A percentile compares a stretch with the other conserved stretches of the same genome.
phyloP scores from a whole-genome alignment of 441 rosid species.

The Jatropha multifida region DNA sequence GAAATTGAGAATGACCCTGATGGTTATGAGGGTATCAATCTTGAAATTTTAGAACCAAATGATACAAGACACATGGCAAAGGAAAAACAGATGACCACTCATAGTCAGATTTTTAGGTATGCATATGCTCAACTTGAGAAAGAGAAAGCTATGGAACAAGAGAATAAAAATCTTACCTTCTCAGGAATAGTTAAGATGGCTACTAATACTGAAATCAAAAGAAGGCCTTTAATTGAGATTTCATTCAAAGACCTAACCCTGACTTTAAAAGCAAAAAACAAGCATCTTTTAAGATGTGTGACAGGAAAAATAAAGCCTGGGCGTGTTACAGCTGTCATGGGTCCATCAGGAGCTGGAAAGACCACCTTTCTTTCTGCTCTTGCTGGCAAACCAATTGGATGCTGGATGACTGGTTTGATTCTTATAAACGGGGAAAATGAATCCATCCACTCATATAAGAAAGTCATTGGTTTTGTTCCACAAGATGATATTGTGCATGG shows the following conservation, averaged over 20 bases:
- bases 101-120: constrained; percentile 68
- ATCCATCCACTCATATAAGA: constrained; percentile 76
- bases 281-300: constrained; percentile 71
- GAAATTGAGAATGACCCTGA: constrained; percentile 38
- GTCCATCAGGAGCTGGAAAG: constrained; percentile 96
- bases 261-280: constrained; percentile 63
- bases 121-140: constrained; percentile 74
- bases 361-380: constrained; percentile 87
- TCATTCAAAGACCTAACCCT: constrained; percentile 73
- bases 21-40: constrained; percentile 37
- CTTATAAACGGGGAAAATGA: constrained; percentile 69
- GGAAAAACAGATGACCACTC: constrained; percentile 46
- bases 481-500: constrained; percentile 98
- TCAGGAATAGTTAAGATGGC: constrained; percentile 75
- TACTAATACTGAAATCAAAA: constrained; percentile 46
- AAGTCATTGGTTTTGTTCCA: constrained; percentile 90
- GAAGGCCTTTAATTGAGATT: constrained; percentile 69
- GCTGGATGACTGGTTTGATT: constrained; percentile 60
- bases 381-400: constrained; percentile 74
- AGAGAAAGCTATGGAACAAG: constrained; percentile 70
- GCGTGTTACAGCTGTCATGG: constrained; percentile 86
- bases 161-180: constrained; percentile 62
- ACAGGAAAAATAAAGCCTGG: constrained; percentile 82
- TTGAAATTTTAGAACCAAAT: constrained; percentile 39
- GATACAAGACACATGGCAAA: constrained; percentile 39